phyloP scores from a whole-genome alignment of 2,329 filamentous ascomycete species.

The Fusarium succisae region DNA sequence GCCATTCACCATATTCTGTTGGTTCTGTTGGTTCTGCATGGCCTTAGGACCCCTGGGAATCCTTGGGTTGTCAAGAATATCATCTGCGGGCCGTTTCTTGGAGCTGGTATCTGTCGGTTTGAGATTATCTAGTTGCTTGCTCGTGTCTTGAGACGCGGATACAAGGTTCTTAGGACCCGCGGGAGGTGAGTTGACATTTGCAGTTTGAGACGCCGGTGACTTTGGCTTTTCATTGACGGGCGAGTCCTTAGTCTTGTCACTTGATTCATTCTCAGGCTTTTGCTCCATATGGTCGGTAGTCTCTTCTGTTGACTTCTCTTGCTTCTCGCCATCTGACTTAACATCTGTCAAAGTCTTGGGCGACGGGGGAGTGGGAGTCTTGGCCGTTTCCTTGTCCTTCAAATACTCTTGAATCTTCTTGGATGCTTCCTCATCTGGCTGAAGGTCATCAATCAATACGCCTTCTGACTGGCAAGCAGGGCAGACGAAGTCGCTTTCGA shows the following conservation, averaged over 20 bases:
- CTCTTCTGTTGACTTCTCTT: constrained; percentile 44
- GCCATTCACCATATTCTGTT: constrained; percentile 59
- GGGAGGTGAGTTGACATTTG: constrained; percentile 42
- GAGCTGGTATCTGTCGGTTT: constrained; percentile 52
- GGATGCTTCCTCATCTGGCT: constrained; percentile 80
- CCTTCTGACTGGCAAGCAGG: constrained; percentile 91
- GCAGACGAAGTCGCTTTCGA: constrained; percentile 97
- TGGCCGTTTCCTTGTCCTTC: constrained; percentile 64
- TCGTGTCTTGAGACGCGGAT: constrained; percentile 48
- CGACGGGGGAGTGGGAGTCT: constrained; percentile 50
- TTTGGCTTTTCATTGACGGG: constrained; percentile 49
- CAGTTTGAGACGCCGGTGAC: constrained; percentile 42
- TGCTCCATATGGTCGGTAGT: constrained; percentile 52
- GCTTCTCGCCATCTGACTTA: constrained; percentile 30
- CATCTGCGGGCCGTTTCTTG: constrained; percentile 87
- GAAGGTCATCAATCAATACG: constrained; percentile 91
- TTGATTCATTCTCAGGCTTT: constrained; percentile 44
- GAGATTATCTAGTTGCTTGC: constrained; percentile 44
- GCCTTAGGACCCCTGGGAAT: constrained; percentile 73
- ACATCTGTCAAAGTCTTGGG: constrained; percentile 41
- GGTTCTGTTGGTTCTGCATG: constrained; percentile 67
- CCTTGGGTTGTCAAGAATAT: constrained; percentile 70
- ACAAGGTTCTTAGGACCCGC: constrained; percentile 44
- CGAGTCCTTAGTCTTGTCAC: constrained; percentile 30
- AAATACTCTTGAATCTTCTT: constrained; percentile 81